A percentile compares a stretch with the other conserved stretches of the same genome.
Conservation (phyloP, 768 basidiomycete species). For the Terana coerulea region DNA sequence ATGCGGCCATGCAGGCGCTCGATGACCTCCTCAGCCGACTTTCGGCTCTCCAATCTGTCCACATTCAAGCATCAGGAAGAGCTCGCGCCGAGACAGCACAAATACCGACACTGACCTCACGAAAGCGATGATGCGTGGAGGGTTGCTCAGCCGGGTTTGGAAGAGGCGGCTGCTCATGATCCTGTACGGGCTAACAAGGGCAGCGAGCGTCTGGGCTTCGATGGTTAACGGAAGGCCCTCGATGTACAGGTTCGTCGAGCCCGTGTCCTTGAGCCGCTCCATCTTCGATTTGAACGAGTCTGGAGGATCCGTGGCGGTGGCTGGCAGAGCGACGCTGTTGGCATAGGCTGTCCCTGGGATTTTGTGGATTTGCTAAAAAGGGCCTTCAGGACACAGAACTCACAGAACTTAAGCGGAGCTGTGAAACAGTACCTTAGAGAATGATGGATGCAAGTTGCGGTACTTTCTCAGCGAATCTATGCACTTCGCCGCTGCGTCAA, state of each 20-base stretch:
- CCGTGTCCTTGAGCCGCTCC: slow-evolving; percentile 64
- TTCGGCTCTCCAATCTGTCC: slow-evolving; percentile 62
- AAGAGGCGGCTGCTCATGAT: slow-evolving; percentile 80
- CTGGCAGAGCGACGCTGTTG: slow-evolving; percentile 13
- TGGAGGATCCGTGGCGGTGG: slow-evolving; percentile 21
- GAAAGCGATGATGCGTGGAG: slow-evolving; percentile 78
- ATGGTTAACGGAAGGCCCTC: slow-evolving; percentile 75
- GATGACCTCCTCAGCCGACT: slow-evolving; percentile 72
- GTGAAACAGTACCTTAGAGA: slow-evolving; percentile 60
- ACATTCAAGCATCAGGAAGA: neutral
- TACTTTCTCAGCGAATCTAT: slow-evolving; percentile 67
- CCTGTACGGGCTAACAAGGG: slow-evolving; percentile 63
- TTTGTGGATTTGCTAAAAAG: slow-evolving; percentile 72
- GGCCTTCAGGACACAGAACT: neutral
- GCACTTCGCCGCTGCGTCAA: slow-evolving; percentile 71
- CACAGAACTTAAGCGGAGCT: neutral
- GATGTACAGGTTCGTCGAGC: slow-evolving; percentile 77
- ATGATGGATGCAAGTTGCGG: slow-evolving; percentile 80
- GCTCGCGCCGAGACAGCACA: slow-evolving; percentile 2
- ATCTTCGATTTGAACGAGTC: slow-evolving; percentile 72
- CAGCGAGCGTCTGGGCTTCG: slow-evolving; percentile 63
- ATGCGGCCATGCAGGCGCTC: slow-evolving; percentile 76
- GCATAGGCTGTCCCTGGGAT: slow-evolving; percentile 74
- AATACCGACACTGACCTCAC: slow-evolving; percentile 50
- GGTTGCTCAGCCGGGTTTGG: slow-evolving; percentile 71